phyloP scores from a whole-genome alignment of 257 asterid species.

The Hygrophila difformis region DNA sequence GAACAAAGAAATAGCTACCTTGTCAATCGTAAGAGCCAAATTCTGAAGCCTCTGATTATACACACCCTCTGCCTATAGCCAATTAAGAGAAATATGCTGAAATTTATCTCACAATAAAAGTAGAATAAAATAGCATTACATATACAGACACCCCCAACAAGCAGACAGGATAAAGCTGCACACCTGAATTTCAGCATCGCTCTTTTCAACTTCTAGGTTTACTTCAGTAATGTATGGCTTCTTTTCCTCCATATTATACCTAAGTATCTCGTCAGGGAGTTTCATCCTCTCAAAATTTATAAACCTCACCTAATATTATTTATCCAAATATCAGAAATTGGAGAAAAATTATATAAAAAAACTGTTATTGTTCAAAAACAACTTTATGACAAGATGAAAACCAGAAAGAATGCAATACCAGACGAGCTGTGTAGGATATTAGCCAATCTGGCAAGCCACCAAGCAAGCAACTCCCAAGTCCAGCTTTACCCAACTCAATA shows the following conservation, averaged over 20 bases:
- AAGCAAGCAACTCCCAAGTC: conserved; percentile 96
- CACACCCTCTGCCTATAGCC: conserved; percentile 94
- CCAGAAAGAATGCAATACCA: conserved; percentile 39
- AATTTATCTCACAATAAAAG: no score
- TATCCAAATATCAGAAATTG: conserved; percentile 14
- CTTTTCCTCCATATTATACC: conserved; percentile 86
- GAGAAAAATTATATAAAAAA: no score
- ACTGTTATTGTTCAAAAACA: not conserved
- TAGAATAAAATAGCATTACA: no score
- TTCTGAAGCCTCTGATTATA: conserved; percentile 95
- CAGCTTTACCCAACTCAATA: conserved; percentile 86
- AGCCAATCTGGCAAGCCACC: conserved; percentile 98
- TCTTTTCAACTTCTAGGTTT: conserved; percentile 71
- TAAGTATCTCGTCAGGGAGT: conserved; percentile 78
- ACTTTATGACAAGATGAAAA: not conserved
- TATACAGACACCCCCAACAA: not conserved
- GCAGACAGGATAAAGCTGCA: not conserved
- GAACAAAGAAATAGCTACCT: conserved; percentile 37
- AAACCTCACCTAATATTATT: conserved; percentile 74
- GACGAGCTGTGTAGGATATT: conserved; percentile 82
- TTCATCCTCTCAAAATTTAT: conserved; percentile 90
- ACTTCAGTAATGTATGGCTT: conserved; percentile 80
- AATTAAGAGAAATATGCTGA: conserved; percentile 1
- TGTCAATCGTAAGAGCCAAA: conserved; percentile 92
- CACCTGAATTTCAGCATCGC: conserved; percentile 98